Evolutionary conservation across 371 early-diverging fungal species (phyloP).

Genomic region (Nematocida sp.): DNA sequence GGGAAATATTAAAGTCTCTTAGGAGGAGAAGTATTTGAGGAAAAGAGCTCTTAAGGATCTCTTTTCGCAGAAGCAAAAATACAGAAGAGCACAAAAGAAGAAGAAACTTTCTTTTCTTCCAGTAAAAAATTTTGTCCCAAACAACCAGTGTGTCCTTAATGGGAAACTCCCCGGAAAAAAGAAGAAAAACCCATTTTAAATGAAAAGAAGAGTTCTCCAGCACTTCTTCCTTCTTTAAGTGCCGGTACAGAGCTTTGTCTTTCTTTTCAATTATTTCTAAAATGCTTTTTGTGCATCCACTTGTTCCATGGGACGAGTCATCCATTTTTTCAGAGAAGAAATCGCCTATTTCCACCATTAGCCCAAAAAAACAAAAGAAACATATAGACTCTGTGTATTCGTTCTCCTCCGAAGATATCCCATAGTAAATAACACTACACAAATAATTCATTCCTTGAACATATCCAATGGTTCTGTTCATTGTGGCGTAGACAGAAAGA

Average conservation of each 20-base stretch:
- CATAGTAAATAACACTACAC: slow-evolving; percentile 65
- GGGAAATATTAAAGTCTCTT: not conserved
- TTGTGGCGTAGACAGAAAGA: slow-evolving; percentile 53
- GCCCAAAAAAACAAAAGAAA: slow-evolving; percentile 66
- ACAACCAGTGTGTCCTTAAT: slow-evolving; percentile 58
- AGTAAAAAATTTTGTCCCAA: slow-evolving; percentile 67
- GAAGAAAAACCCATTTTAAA: slow-evolving; percentile 64
- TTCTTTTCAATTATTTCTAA: slow-evolving; percentile 51
- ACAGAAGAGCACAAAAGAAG: slow-evolving; percentile 58
- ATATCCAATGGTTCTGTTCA: slow-evolving; percentile 65
- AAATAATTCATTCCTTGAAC: slow-evolving; percentile 67
- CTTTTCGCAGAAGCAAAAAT: slow-evolving; percentile 52
- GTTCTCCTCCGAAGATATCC: slow-evolving; percentile 34
- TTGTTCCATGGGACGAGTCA: slow-evolving; percentile 51
- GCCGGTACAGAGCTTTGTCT: slow-evolving; percentile 55
- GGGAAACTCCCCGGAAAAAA: slow-evolving; percentile 62
- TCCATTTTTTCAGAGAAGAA: slow-evolving; percentile 60
- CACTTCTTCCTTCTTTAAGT: slow-evolving; percentile 52
- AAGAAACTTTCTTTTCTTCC: slow-evolving; percentile 61
- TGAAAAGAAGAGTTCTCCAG: slow-evolving; percentile 50
- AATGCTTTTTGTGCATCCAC: slow-evolving; percentile 52
- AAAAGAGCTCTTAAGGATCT: slow-evolving; percentile 53
- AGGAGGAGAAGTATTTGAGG: slow-evolving; percentile 24
- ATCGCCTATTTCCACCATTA: slow-evolving; percentile 66
- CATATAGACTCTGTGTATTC: slow-evolving; percentile 62